Conservation (phyloP, 495 filamentous ascomycete species). For the Penicillium salamii region DNA sequence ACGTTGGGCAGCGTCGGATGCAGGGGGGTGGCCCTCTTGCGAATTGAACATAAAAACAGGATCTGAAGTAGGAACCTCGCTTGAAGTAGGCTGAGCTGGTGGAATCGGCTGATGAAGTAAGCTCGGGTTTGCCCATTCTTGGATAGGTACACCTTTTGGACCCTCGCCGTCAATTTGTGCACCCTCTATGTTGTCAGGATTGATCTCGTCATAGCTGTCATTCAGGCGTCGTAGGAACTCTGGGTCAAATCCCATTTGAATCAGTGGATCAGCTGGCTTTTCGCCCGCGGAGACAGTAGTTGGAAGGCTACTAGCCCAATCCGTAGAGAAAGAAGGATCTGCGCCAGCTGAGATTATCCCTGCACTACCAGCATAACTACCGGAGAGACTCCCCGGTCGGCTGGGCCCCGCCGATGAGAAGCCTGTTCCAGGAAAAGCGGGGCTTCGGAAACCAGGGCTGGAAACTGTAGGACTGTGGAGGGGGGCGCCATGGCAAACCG, state of each 20-base stretch:
- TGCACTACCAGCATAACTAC: conserved; percentile 40
- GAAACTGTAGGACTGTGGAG: conserved; percentile 29
- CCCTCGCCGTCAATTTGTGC: conserved; percentile 18
- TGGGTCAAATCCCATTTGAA: conserved; percentile 46
- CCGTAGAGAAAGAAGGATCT: conserved; percentile 30
- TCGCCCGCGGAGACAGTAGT: conserved; percentile 33
- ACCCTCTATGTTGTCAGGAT: conserved; percentile 21
- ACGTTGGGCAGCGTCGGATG: conserved; percentile 17
- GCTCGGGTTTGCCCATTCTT: conserved; percentile 18
- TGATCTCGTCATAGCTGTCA: conserved; percentile 33
- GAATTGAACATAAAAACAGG: conserved; percentile 14
- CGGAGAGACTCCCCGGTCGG: conserved; percentile 35
- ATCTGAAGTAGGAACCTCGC: conserved; percentile 12
- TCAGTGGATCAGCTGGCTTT: conserved; percentile 33
- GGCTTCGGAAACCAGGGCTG: conserved; percentile 37
- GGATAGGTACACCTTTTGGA: conserved; percentile 10
- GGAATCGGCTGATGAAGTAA: conserved; percentile 13
- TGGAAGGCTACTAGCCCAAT: conserved; percentile 41
- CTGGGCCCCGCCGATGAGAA: conserved; percentile 37
- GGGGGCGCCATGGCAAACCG: conserved; percentile 19
- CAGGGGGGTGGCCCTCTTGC: conserved; percentile 16
- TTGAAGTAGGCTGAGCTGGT: conserved; percentile 12
- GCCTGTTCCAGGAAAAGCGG: conserved; percentile 32
- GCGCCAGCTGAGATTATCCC: conserved; percentile 31
- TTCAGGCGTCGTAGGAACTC: conserved; percentile 40